Base-by-base conservation (phyloP, 73 alveolate genomes). In the Effrenium voratum region DNA sequence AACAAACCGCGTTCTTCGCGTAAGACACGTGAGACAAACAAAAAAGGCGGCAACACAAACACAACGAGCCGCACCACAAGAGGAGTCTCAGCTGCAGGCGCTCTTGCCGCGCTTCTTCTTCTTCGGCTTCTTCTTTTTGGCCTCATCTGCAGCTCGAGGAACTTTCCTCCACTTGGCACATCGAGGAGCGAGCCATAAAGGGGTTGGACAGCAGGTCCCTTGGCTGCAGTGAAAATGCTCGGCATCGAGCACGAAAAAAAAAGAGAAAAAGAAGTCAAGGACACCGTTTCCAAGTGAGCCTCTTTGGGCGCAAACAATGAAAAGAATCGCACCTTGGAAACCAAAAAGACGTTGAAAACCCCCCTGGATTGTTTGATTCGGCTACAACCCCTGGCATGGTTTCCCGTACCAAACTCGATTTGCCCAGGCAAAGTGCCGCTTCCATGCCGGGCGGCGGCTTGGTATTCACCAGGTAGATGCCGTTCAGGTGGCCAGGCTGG, bases 141-240 rank as follows among this genome's bases (percentile, higher is more conserved):
- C 97, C 97, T 90, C 4, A 34, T 86, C 6, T 41, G 22, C 91
- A 15, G 10, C 40, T 34, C 68, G 50, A 44, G 30, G 30, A 32
- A 32, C 79, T 19, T 5, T 10, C 40, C 40, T 34, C 44, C 6
- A 26, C 22, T 12, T 5, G 13, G 5, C 79, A 66, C 84, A 5
- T 73, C n/a, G 76, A 90, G 88, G 43, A 40, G 32, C 28, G 0
- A 10, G 55, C 97, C n/a, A 90, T n/a, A 57, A 90, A 90, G 26
- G 97, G 97, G 46, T 90, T 90, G 44, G 97, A 90, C 72, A 90
- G 86, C 97, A 70, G 50, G 76, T 90, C 97, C 97, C 97, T 90
- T 1, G 66, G 97, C 13, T 44, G 46, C 82, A 70, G 13, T 32
- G 38, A 5, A 13, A 13, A 13, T 19, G 32, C 47, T 70, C 13